A percentile compares a stretch with the other conserved stretches of the same genome.
These are phyloP conservation scores for Rhizomucor pusillus DNA, from an alignment of 371 early-diverging fungal species.

Conservation along the genomic window DNA sequence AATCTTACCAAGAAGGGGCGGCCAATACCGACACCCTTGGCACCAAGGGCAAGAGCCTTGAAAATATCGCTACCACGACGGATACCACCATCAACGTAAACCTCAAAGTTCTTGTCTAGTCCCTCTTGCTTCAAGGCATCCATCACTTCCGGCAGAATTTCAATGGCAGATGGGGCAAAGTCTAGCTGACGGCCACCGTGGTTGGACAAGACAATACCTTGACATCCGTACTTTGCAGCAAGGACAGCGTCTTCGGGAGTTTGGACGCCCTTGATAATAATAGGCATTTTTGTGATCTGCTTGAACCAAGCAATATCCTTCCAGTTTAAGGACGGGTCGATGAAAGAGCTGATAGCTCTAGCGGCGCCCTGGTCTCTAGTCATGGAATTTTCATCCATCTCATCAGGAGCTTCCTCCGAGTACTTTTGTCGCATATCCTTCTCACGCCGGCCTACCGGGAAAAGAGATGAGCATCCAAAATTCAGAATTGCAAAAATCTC, in stretches of 20 bases:
- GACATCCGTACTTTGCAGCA: conserved; percentile 76
- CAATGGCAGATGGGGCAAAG: conserved; percentile 71
- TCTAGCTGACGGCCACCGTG: conserved; percentile 97
- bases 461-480: neutral
- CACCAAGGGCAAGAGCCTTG: conserved; percentile 95
- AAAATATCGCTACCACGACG: conserved; percentile 88
- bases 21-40: conserved; percentile 92
- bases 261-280: conserved; percentile 92
- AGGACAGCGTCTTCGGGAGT: conserved; percentile 86
- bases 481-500: neutral
- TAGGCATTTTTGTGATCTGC: conserved; percentile 79
- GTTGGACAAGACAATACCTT: conserved; percentile 89
- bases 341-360: conserved; percentile 72
- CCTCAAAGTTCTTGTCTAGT: conserved; percentile 65
- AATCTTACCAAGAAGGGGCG: conserved; percentile 72
- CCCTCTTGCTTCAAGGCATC: conserved; percentile 54
- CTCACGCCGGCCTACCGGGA: conserved; percentile 70
- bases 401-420: conserved; percentile 30
- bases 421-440: conserved; percentile 86
- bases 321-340: conserved; percentile 85
- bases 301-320: conserved; percentile 84
- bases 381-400: conserved; percentile 25
- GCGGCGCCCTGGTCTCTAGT: conserved; percentile 64
- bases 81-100: conserved; percentile 92
- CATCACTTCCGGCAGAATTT: conserved; percentile 83